These are phyloP conservation scores for Jatropha multifida DNA, from an alignment of 441 rosid genomes.

Conservation along the genomic window DNA sequence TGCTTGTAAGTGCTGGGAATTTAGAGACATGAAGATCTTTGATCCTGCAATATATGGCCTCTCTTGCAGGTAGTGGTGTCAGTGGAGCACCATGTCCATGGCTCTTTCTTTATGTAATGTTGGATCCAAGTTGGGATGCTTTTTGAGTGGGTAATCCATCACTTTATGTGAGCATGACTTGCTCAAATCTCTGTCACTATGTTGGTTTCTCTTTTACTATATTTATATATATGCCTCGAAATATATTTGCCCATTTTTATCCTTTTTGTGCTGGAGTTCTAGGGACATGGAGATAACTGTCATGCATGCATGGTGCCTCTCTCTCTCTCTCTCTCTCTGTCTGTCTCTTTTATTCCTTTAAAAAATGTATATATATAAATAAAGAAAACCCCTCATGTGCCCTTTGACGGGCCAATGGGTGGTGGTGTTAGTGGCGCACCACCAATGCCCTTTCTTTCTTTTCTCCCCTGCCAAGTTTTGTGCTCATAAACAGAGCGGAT, in stretches of 20 bases:
- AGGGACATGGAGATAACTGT: constrained; percentile 22
- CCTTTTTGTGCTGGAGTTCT: constrained; percentile 23
- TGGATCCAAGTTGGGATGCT: constrained; percentile 19
- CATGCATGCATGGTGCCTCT: constrained; percentile 31
- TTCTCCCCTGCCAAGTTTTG: background rate
- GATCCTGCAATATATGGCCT: constrained; percentile 5
- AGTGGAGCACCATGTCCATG: constrained; percentile 15
- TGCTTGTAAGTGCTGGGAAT: constrained; percentile 23
- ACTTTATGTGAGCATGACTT: constrained; percentile 27
- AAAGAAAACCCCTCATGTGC: background rate
- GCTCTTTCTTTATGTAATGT: constrained; percentile 2
- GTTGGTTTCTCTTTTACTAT: background rate
- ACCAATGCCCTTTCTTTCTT: background rate
- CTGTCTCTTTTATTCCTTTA: background rate
- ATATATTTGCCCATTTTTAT: background rate
- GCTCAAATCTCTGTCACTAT: constrained; percentile 25
- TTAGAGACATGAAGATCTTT: constrained; percentile 25
- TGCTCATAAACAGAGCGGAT: background rate
- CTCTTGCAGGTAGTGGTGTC: constrained; percentile 3
- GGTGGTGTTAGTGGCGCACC: constrained; percentile 34
- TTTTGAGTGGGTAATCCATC: constrained; percentile 8
- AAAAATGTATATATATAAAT: no score
- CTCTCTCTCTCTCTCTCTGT: background rate
- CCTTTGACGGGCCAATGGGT: background rate
- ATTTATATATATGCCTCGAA: background rate